Evolutionary conservation across 176 grass and related monocot genomes (phyloP).

Genomic region (Saccharum spontaneum): DNA sequence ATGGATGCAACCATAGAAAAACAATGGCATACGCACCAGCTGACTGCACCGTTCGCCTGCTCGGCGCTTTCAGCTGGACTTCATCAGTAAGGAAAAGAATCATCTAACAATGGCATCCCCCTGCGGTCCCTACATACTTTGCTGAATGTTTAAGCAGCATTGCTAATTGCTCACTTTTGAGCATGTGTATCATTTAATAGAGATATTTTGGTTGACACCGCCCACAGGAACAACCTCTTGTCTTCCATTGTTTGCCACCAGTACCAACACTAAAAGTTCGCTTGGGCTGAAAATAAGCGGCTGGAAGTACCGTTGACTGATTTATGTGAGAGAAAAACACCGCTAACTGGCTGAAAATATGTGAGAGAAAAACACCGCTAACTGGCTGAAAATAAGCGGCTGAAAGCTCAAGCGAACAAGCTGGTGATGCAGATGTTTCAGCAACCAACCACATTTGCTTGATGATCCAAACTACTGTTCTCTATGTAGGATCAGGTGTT

Average conservation of each 20-base stretch:
- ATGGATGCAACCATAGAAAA: background rate
- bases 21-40: background rate
- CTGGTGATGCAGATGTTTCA: background rate
- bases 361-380: no score
- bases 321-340: no score
- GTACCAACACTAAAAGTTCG: background rate
- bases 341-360: no score
- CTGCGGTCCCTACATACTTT: background rate
- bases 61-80: constrained; percentile 11
- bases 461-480: background rate
- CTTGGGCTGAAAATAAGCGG: no score
- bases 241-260: background rate
- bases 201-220: constrained; percentile 11
- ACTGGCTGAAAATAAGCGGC: no score
- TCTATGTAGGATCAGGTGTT: background rate
- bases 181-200: background rate
- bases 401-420: no score
- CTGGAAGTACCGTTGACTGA: no score
- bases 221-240: background rate
- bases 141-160: constrained; percentile 24
- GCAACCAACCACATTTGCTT: background rate
- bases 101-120: background rate
- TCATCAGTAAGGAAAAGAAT: background rate
- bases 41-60: background rate
- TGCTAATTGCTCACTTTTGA: background rate